phyloP scores from a whole-genome alignment of 1,284 basidiomycete species.

The Ganoderma sp. region DNA sequence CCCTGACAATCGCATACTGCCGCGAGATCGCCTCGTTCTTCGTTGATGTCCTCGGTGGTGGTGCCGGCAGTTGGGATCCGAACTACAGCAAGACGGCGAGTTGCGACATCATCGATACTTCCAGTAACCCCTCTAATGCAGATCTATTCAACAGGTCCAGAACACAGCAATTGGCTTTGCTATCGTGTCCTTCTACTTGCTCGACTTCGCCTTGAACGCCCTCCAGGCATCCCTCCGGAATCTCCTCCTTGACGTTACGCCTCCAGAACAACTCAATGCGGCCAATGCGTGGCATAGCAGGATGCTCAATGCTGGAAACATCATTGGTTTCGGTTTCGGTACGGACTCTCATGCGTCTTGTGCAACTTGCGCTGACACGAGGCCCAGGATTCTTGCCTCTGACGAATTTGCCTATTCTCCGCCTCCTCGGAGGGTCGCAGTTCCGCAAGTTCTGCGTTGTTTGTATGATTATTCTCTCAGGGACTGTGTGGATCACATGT shows the following conservation, averaged over 20 bases:
- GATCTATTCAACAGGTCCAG: constrained; percentile 54
- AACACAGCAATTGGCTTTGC: constrained; percentile 84
- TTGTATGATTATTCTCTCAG: constrained; percentile 77
- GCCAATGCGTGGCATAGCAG: constrained; percentile 99
- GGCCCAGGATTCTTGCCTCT: constrained; percentile 83
- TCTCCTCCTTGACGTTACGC: constrained; percentile 88
- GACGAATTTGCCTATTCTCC: constrained; percentile 73
- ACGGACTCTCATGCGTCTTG: constrained; percentile 14
- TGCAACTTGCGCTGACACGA: not conserved
- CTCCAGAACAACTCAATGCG: constrained; percentile 84
- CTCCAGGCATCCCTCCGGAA: constrained; percentile 93
- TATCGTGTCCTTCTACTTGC: constrained; percentile 89
- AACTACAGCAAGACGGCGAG: constrained; percentile 65
- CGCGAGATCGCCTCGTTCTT: constrained; percentile 74
- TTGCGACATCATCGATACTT: constrained; percentile 5
- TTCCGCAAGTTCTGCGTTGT: constrained; percentile 96
- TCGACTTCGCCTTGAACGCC: constrained; percentile 96
- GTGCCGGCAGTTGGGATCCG: constrained; percentile 92
- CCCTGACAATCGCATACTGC: constrained; percentile 86
- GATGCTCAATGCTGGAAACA: constrained; percentile 95
- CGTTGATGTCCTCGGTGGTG: constrained; percentile 79
- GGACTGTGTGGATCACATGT: constrained; percentile 89
- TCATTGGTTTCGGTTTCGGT: constrained; percentile 91
- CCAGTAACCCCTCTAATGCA: not conserved
- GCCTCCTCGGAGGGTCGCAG: constrained; percentile 88